Conservation (phyloP, 345 rosid genomes). For the Erysimum cheiranthoides region DNA sequence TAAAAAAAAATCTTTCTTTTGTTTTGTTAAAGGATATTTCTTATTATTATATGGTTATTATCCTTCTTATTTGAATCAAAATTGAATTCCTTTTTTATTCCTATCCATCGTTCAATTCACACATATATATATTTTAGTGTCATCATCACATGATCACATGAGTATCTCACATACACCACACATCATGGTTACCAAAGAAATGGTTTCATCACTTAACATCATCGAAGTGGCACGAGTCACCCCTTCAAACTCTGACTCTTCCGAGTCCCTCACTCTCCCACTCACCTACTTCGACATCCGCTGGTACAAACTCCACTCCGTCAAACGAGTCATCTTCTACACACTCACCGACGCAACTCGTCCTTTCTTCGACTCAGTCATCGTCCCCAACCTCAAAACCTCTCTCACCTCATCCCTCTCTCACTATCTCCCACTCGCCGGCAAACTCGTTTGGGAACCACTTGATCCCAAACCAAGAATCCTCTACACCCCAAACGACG, state of each 20-base stretch:
- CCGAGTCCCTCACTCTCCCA: slow-evolving; percentile 37
- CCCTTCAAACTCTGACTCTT: slow-evolving; percentile 33
- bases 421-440: slow-evolving; percentile 53
- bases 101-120: neutral
- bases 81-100: slow-evolving; percentile 15
- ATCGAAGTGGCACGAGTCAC: slow-evolving; percentile 37
- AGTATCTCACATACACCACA: neutral
- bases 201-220: slow-evolving; percentile 13
- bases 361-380: slow-evolving; percentile 41
- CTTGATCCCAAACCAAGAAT: slow-evolving; percentile 26
- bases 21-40: neutral
- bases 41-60: too few relatives aligned
- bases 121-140: neutral
- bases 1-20: neutral
- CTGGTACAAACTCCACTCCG: slow-evolving; percentile 34
- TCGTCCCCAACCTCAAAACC: slow-evolving; percentile 47
- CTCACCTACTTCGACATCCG: slow-evolving; percentile 42
- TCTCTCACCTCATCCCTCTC: slow-evolving; percentile 48
- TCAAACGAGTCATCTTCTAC: slow-evolving; percentile 51
- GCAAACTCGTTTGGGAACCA: slow-evolving; percentile 44
- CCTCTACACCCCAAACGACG: slow-evolving; percentile 27
- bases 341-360: slow-evolving; percentile 37
- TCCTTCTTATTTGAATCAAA: neutral
- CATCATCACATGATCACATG: neutral
- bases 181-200: neutral